These are phyloP conservation scores for Corymbia maculata DNA, from an alignment of 345 rosid species.

Conservation along the genomic window DNA sequence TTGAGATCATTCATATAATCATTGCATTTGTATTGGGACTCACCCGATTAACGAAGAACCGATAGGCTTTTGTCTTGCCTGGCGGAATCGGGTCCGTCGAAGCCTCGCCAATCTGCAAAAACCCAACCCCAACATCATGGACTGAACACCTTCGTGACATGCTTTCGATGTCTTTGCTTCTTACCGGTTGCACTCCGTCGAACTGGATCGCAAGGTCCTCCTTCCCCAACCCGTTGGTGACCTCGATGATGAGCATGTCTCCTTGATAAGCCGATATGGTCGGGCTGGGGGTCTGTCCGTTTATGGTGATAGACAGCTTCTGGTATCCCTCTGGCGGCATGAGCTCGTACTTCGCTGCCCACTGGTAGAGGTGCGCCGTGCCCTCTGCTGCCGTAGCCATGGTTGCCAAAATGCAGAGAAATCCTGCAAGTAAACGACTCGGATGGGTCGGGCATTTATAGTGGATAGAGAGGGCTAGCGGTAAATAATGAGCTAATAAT, in stretches of 20 bases:
- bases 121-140: neutral
- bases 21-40: too few relatives aligned
- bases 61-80: neutral
- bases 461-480: too few relatives aligned
- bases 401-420: neutral
- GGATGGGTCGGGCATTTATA: too few relatives aligned
- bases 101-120: neutral
- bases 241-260: neutral
- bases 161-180: neutral
- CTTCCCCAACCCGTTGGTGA: neutral
- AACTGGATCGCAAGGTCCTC: neutral
- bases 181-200: neutral
- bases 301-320: neutral
- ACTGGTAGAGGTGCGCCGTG: neutral
- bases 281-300: neutral
- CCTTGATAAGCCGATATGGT: neutral
- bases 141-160: neutral
- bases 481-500: too few relatives aligned
- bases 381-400: neutral
- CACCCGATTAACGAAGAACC: neutral
- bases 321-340: rapidly evolving
- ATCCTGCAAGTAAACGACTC: neutral
- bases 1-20: too few relatives aligned
- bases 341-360: neutral
- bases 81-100: neutral